Evolutionary conservation across 148 eudicot species (phyloP), one percentile per base, ranked within the genome.

Genomic region (Suaeda aralocaspica): DNA sequence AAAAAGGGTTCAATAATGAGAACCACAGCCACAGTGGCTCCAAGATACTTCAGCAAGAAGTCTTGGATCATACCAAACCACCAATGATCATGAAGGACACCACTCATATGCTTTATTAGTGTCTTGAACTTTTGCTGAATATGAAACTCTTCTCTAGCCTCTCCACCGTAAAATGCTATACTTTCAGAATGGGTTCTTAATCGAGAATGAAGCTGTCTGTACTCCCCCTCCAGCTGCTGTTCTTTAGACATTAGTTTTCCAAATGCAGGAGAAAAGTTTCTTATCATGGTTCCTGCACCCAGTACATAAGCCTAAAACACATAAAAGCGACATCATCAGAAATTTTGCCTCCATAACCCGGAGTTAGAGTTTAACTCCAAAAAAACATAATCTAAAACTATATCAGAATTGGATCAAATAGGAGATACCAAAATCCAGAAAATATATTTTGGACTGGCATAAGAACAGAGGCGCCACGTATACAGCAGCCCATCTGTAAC

Each of bases 61-160:
- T 94, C 98, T 70, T 94, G 98, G 72, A 94, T 89, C 98, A 94
- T 94, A 72, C 98, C 98, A 83, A 94, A 94, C 98, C 98, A 94
- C 98, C 98, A 94, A 74, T 94, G 95, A 60, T 94, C 96, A 70
- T 94, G 98, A 57, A 84, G 91, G 64, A 91, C 97, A 74, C 70
- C 77, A 66, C 88, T 70, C 98, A 94, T 80, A 80, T 94, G 98
- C 66, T 74, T 75, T 57, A 94, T 85, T 78, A 94, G 91, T 77
- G 76, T 79, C 76, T 78, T 82, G 80, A 94, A 94, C 76, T 94
- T 94, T 76, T 87, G 82, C 81, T 81, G 89, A 80, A 94, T 94
- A 79, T 94, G 91, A 74, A 74, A 91, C 76, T 86, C 97, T 80
- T 94, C 98, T 82, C 97, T 86, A 51, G 75, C 82, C 80, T 91